phyloP scores from a whole-genome alignment of 1,284 basidiomycete genomes.

The Ceratobasidium sp. region DNA sequence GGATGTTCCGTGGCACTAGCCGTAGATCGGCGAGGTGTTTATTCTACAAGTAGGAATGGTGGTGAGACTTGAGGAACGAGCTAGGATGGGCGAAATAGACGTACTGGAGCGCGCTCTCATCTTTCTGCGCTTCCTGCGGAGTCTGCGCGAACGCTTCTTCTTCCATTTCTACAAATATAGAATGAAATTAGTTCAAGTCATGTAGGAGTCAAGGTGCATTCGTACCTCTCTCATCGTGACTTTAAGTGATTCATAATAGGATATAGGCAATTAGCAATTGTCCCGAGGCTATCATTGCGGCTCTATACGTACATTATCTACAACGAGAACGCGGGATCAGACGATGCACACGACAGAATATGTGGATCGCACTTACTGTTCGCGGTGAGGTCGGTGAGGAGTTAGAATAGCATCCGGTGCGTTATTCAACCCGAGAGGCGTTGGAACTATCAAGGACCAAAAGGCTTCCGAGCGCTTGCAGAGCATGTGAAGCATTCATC shows the following conservation, averaged over 20 bases:
- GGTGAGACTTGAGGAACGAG: not conserved
- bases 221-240: constrained; percentile 45
- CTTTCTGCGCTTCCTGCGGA: constrained; percentile 90
- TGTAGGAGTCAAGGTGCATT: not conserved
- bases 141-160: constrained; percentile 89
- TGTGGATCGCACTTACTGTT: constrained; percentile 29
- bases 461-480: not conserved
- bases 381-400: constrained; percentile 34
- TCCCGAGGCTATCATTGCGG: not conserved
- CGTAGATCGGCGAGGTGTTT: constrained; percentile 52
- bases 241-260: not conserved
- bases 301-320: constrained; percentile 43
- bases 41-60: constrained; percentile 54
- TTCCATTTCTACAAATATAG: constrained; percentile 84
- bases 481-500: not conserved
- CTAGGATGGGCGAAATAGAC: constrained; percentile 56
- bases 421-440: constrained; percentile 25
- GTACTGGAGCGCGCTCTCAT: constrained; percentile 90
- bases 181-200: not conserved
- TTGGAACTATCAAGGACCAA: constrained; percentile 21
- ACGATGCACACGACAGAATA: constrained; percentile 21
- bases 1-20: constrained; percentile 18
- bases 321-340: not conserved
- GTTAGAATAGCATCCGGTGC: constrained; percentile 15
- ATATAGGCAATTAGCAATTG: not conserved